Evolutionary conservation across 2,329 filamentous ascomycete species (phyloP).

Genomic region (Aciculosporium take): DNA sequence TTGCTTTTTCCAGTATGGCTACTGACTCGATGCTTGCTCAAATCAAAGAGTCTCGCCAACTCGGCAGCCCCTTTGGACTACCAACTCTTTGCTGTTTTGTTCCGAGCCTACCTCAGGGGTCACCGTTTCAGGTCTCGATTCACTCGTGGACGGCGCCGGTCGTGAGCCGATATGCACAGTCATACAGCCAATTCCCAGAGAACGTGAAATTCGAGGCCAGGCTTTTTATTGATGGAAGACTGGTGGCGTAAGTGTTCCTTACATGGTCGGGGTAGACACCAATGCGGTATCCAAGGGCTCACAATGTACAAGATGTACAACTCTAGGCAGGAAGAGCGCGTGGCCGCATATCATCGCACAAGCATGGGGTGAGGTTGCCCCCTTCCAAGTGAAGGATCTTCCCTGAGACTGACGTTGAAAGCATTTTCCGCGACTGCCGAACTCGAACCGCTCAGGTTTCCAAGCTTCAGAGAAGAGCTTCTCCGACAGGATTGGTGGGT

Average conservation of each 20-base stretch:
- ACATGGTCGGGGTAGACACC: not conserved
- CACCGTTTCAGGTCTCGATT: slow-evolving; percentile 56
- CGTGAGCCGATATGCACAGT: slow-evolving; percentile 41
- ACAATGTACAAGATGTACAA: slow-evolving; percentile 31
- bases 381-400: slow-evolving; percentile 9
- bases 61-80: slow-evolving; percentile 34
- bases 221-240: slow-evolving; percentile 52
- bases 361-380: slow-evolving; percentile 23
- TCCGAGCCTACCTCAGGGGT: slow-evolving; percentile 43
- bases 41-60: slow-evolving; percentile 34
- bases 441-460: slow-evolving; percentile 52
- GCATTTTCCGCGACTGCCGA: slow-evolving; percentile 43
- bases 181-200: slow-evolving; percentile 41
- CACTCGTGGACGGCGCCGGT: slow-evolving; percentile 56
- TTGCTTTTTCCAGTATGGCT: not conserved
- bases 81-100: slow-evolving; percentile 60
- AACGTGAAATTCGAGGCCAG: slow-evolving; percentile 48
- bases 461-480: slow-evolving; percentile 54
- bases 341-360: slow-evolving; percentile 38
- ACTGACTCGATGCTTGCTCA: not conserved
- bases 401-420: slow-evolving; percentile 11
- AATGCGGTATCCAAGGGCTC: not conserved
- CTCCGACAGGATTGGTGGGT: slow-evolving; percentile 59
- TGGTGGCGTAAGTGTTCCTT: slow-evolving; percentile 37
- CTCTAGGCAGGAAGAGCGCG: slow-evolving; percentile 34